Percentiles rank a stretch among this genome's conserved stretches.
phyloP scores from a whole-genome alignment of 139 green algal genomes.

The Medakamo hakoo region DNA sequence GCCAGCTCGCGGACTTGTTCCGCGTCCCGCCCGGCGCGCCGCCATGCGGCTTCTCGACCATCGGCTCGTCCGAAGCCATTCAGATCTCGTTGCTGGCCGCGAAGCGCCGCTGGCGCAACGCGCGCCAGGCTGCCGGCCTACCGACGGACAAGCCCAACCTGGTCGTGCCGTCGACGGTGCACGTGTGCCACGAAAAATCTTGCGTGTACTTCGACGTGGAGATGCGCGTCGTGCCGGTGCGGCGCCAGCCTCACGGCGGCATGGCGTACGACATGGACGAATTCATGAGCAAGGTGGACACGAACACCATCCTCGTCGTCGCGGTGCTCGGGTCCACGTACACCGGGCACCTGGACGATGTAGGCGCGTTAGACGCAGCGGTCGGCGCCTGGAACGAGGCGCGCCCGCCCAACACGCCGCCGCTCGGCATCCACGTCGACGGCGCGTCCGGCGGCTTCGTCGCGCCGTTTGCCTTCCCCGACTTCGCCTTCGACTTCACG shows the following conservation, averaged over 20 bases:
- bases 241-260: constrained; percentile 16
- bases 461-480: constrained; percentile 48
- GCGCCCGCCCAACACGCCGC: constrained; percentile 27
- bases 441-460: constrained; percentile 46
- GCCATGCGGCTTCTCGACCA: constrained; percentile 12
- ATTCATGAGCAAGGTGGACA: too few relatives aligned
- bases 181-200: constrained; percentile 23
- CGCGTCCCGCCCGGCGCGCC: constrained; percentile 16
- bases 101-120: constrained; percentile 40
- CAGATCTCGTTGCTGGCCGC: constrained; percentile 45
- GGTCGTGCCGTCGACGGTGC: constrained; percentile 28
- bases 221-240: constrained; percentile 11
- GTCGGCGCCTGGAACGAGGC: constrained; percentile 23
- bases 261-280: constrained; percentile 16
- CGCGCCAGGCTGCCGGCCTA: constrained; percentile 19
- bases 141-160: constrained; percentile 40
- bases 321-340: constrained; percentile 52
- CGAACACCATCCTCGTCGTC: constrained; percentile 53
- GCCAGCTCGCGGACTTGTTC: constrained; percentile 33
- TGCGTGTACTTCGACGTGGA: constrained; percentile 53
- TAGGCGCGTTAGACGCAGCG: constrained; percentile 24
- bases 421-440: constrained; percentile 52
- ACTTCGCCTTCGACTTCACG: constrained; percentile 52
- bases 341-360: constrained; percentile 47
- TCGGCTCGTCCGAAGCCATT: constrained; percentile 50